Conservation (phyloP, 768 basidiomycete genomes). For the Tulasnella sp. region DNA sequence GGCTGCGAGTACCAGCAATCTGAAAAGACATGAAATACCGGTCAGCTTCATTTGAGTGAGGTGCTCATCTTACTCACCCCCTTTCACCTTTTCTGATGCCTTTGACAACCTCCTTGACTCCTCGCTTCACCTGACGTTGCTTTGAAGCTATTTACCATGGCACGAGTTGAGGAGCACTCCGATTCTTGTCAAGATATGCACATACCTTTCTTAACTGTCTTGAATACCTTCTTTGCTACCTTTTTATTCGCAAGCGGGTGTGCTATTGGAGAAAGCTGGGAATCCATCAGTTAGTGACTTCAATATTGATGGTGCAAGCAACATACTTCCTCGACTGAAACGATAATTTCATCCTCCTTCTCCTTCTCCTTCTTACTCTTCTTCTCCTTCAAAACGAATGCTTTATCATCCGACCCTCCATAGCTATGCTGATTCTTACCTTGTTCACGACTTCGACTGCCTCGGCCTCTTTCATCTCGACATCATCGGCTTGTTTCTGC, state of each 20-base stretch:
- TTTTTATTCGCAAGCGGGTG: slow-evolving; percentile 89
- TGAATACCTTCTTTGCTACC: slow-evolving; percentile 85
- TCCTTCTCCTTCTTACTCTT: slow-evolving; percentile 52
- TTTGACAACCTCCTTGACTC: slow-evolving; percentile 98
- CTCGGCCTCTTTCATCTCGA: slow-evolving; percentile 27
- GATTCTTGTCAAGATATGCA: neutral
- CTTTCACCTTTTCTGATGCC: slow-evolving; percentile 94
- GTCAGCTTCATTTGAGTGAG: slow-evolving; percentile 8
- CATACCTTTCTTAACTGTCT: slow-evolving; percentile 78
- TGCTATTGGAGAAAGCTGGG: slow-evolving; percentile 75
- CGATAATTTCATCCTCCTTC: slow-evolving; percentile 44
- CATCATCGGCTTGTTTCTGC: slow-evolving; percentile 40
- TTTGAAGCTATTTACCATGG: slow-evolving; percentile 69
- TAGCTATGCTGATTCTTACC: slow-evolving; percentile 6
- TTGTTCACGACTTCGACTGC: slow-evolving; percentile 13
- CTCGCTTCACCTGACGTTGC: slow-evolving; percentile 87
- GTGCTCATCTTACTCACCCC: slow-evolving; percentile 43
- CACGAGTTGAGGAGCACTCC: neutral
- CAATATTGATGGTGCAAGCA: no score
- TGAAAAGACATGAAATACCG: slow-evolving; percentile 23
- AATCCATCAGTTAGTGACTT: neutral
- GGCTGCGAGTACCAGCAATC: slow-evolving; percentile 81
- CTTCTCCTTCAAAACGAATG: slow-evolving; percentile 23
- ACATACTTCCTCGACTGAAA: slow-evolving; percentile 49
- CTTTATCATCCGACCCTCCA: neutral